Evolutionary conservation across 139 green algal species (phyloP), one percentile per base, ranked within the genome.

Genomic region (Spirogloea muscicola): DNA sequence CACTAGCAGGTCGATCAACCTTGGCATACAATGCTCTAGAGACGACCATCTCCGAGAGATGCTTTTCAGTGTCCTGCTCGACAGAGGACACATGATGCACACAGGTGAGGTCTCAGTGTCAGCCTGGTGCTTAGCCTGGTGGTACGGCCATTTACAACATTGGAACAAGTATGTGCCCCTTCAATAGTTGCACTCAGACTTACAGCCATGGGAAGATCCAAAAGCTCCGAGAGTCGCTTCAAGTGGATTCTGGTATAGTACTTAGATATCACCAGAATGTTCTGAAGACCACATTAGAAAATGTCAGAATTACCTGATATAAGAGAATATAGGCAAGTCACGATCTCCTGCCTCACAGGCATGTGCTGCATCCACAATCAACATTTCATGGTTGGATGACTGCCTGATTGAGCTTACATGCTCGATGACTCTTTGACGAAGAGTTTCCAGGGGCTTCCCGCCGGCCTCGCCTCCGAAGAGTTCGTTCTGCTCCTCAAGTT

Each of bases 11-110:
- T 9, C 95, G 85, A 87, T 99, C 91, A 3, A 98, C 90, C 74
- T 95, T 94, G 10, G 92, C 94, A 1, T 36, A 40, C 6, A 99
- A 70, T 5, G 84, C 86, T 43, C 89, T 90, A 57, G 69, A 71
- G 21, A 94, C 86, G 38, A 98, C 94, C 85, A 98, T 88, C 9
- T 96, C 87, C 0, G 86, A 89, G 44, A 99, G 72, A 49, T 90
- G 82, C 84, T 93, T 90, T 87, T 99, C 95, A 37, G 94, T 84
- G 78, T 96, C 85, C 36, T 90, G 85, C 1, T 58, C 25, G 2
- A 80, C 58, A 55, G 46, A 55, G 21, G 39, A 97, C 13, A 10
- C 9, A 77, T 55, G 21, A 55, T 21, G 46, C 21, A 31, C 21
- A 55, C 46, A 21, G 21, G n/a, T n/a, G n/a, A n/a, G n/a, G n/a